Evolutionary conservation across 352 stramenopile genomes (phyloP).

Genomic region (Albugo candida): DNA sequence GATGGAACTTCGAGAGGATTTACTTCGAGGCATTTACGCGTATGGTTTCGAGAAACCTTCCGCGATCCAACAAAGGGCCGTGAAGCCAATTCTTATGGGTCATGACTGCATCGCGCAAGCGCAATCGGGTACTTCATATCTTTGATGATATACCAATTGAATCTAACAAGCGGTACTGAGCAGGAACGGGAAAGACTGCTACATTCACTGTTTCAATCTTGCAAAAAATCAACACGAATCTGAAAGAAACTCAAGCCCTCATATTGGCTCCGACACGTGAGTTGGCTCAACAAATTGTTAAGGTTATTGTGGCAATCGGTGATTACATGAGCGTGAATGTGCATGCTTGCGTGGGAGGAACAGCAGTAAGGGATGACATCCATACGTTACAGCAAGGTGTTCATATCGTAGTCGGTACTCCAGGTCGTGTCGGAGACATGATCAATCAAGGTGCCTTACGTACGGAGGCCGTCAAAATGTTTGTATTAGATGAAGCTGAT

Average conservation of each 20-base stretch:
- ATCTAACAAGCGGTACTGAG: not conserved
- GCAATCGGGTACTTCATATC: constrained; percentile 79
- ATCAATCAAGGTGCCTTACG: constrained; percentile 94
- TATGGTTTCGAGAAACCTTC: constrained; percentile 99
- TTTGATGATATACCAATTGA: not conserved
- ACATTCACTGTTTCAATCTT: constrained; percentile 98
- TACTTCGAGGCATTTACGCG: constrained; percentile 98
- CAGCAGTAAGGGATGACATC: constrained; percentile 96
- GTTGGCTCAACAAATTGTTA: constrained; percentile 98
- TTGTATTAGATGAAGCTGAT: constrained; percentile 99
- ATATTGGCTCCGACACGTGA: constrained; percentile 99
- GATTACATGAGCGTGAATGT: constrained; percentile 95
- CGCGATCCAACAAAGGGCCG: constrained; percentile 97
- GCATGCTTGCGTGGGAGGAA: constrained; percentile 97
- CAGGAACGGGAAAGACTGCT: constrained; percentile 96
- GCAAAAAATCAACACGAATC: constrained; percentile 90
- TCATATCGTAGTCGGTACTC: constrained; percentile 97
- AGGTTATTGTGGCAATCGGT: constrained; percentile 88
- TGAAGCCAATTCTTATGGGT: constrained; percentile 95
- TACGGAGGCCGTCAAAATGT: constrained; percentile 91
- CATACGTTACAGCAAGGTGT: constrained; percentile 94
- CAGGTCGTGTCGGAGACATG: constrained; percentile 98
- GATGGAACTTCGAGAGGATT: constrained; percentile 96
- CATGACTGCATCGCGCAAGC: constrained; percentile 98
- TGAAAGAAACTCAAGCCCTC: constrained; percentile 95